Conservation (phyloP, 441 rosid genomes). For the Adansonia grandidieri region DNA sequence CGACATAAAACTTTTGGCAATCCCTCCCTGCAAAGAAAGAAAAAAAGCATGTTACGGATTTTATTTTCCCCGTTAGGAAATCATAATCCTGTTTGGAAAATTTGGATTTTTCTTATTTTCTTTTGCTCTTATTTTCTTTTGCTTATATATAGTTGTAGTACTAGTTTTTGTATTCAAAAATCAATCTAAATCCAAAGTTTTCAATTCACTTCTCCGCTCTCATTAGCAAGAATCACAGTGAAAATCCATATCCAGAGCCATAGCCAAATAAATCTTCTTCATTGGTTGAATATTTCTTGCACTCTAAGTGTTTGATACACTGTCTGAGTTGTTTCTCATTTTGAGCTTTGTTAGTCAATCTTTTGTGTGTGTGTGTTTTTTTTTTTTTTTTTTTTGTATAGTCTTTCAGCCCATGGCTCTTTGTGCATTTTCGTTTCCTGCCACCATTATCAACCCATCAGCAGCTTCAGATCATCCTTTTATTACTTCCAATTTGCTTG, state of each 20-base stretch:
- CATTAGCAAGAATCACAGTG: constrained; percentile 18
- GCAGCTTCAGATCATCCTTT: constrained; percentile 44
- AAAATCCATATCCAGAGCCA: background rate
- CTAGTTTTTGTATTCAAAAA: background rate
- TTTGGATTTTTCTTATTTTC: too few relatives aligned
- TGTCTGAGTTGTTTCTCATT: constrained; percentile 32
- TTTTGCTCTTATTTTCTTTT: too few relatives aligned
- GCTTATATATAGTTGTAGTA: too few relatives aligned
- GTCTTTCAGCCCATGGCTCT: constrained; percentile 53
- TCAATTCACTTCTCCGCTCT: background rate
- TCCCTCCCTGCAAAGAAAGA: too few relatives aligned
- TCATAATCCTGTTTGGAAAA: too few relatives aligned
- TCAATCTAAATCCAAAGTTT: too few relatives aligned
- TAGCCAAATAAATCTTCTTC: background rate
- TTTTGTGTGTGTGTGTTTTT: too few relatives aligned
- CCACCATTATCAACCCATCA: constrained; percentile 37
- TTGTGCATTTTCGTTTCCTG: constrained; percentile 66
- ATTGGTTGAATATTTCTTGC: background rate
- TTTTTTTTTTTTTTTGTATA: background rate
- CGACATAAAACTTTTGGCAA: too few relatives aligned
- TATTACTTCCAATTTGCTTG: constrained; percentile 47
- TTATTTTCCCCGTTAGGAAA: too few relatives aligned
- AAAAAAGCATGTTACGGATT: too few relatives aligned
- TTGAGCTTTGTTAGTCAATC: background rate
- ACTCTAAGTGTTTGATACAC: background rate